Evolutionary conservation across 495 filamentous ascomycete genomes (phyloP).

Genomic region (Wilcoxina mikolae): DNA sequence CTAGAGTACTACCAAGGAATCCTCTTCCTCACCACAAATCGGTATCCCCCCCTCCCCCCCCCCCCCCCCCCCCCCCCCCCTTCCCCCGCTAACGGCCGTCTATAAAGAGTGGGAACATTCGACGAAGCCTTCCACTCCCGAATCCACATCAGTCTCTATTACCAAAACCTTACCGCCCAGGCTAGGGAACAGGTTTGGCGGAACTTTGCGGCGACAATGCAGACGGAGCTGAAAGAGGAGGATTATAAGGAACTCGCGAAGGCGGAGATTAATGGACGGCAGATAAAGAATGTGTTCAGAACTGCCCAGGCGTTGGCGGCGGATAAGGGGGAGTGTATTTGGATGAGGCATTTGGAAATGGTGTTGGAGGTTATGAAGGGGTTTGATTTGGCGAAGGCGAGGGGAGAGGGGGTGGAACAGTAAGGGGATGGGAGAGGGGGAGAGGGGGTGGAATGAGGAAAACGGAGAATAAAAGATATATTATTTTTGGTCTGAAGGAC

Average conservation of each 20-base stretch:
- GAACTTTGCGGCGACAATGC: slow-evolving; percentile 28
- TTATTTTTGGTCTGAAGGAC: no score
- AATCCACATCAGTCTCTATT: slow-evolving; percentile 34
- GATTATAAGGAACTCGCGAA: background rate
- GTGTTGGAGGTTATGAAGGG: slow-evolving; percentile 67
- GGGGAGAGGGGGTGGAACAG: slow-evolving; percentile 39
- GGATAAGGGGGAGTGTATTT: slow-evolving; percentile 50
- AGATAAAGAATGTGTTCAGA: slow-evolving; percentile 83
- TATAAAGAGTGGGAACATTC: slow-evolving; percentile 37
- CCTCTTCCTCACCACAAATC: slow-evolving; percentile 40
- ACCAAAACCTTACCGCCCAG: slow-evolving; percentile 29
- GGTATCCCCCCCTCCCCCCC: slow-evolving; percentile 6
- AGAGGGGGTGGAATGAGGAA: no score
- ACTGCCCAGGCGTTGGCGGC: slow-evolving; percentile 72
- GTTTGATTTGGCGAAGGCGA: slow-evolving; percentile 40
- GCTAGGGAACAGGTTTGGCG: slow-evolving; percentile 25
- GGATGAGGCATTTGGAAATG: slow-evolving; percentile 64
- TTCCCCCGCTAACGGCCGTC: slow-evolving; percentile 15
- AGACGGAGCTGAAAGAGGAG: slow-evolving; percentile 24
- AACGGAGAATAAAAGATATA: no score
- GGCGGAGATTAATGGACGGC: slow-evolving; percentile 3
- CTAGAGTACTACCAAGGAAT: slow-evolving; percentile 44
- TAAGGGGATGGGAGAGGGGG: slow-evolving; percentile 43
- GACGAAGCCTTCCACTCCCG: slow-evolving; percentile 36
- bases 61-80: background rate